Base-by-base conservation (phyloP, 2,329 filamentous ascomycete genomes). In the Dryadomyces quercus-mongolicae region DNA sequence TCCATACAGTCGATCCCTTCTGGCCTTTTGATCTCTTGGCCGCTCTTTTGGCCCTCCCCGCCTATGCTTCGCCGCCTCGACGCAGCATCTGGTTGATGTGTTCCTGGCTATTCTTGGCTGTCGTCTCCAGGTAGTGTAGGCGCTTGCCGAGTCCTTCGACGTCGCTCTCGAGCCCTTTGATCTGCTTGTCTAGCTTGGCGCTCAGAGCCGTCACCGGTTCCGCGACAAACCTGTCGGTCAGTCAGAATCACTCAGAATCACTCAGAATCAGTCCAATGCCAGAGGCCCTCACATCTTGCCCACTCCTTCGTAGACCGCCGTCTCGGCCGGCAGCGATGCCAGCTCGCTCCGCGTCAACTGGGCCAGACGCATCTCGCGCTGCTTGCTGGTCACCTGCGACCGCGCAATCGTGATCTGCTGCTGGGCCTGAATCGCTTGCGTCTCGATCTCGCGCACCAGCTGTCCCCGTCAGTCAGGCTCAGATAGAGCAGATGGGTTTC, bases 381-480 rank as follows among this genome's bases (percentile, higher is more conserved):
- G 88, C 71, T 95, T 95, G 57, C 82, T 77, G 8, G 83, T 79
- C 61, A 95, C 87, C 68, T 96, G 91, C 12, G 86, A 81, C 63
- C 87, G 86, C 58, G 92, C 88, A 56, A 95, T 78, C 60, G 82
- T 80, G 65, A 97, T 92, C 70, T 97, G 91, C 71, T 97, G 91
- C 70, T 95, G 89, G 16, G 93, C 88, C 58, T 85, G 84, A 44
- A 88, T 74, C 15, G 91, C 91, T 68, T 95, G 93, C 60, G 85
- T 83, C 72, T 96, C 90, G 64, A 97, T 96, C 73, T 97, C 93
- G 69, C 88, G 86, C 63, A 95, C 82, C 58, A 96, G 77, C 92
- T 96, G 25, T 16, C 18, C 10, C 40, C 42, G 36, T 50, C 40
- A 48, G 54, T n/a, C 16, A 52, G 22, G 42, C 54, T 36, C 38